Percentiles rank a stretch among this genome's conserved stretches.
Conservation (phyloP, 23 red algal species). For the Cyanidiococcus yangmingshanensis region DNA sequence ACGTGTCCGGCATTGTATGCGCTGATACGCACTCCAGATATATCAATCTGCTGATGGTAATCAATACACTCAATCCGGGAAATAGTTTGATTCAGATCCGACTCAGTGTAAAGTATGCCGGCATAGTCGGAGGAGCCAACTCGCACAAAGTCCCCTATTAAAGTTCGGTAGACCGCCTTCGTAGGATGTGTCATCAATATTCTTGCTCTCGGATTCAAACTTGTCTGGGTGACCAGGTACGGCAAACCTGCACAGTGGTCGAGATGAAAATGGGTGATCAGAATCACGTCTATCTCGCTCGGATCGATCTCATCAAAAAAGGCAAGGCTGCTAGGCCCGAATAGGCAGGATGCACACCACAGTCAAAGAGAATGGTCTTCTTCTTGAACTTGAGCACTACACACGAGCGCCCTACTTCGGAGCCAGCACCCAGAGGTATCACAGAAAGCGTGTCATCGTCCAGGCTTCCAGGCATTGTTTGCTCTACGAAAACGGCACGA, state of each 20-base stretch:
- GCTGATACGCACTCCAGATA: constrained; percentile 77
- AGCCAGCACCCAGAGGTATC: constrained; percentile 85
- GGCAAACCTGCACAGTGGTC: constrained; percentile 93
- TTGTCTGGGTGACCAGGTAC: constrained; percentile 81
- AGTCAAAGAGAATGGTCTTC: constrained; percentile 97
- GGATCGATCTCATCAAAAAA: constrained; percentile 85
- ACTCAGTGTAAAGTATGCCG: constrained; percentile 81
- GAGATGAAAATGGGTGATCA: constrained; percentile 96
- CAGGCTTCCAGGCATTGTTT: neutral
- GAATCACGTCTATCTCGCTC: constrained; percentile 80
- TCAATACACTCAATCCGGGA: constrained; percentile 82
- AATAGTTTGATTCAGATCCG: constrained; percentile 80
- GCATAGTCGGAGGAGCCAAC: constrained; percentile 60
- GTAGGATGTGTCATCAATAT: constrained; percentile 99
- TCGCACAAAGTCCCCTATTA: constrained; percentile 93
- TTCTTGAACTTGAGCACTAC: constrained; percentile 80
- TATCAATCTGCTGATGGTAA: constrained; percentile 90
- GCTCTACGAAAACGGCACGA: too few species aligned
- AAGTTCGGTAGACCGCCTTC: constrained; percentile 84
- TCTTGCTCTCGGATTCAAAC: constrained; percentile 79
- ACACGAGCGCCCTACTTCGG: constrained; percentile 96
- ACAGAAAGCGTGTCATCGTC: constrained; percentile 22
- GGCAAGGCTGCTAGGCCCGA: constrained; percentile 88
- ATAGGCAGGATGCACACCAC: constrained; percentile 99
- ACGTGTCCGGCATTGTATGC: constrained; percentile 97